Conservation (phyloP, 2,329 filamentous ascomycete genomes). For the Aspergillus uvarum region DNA sequence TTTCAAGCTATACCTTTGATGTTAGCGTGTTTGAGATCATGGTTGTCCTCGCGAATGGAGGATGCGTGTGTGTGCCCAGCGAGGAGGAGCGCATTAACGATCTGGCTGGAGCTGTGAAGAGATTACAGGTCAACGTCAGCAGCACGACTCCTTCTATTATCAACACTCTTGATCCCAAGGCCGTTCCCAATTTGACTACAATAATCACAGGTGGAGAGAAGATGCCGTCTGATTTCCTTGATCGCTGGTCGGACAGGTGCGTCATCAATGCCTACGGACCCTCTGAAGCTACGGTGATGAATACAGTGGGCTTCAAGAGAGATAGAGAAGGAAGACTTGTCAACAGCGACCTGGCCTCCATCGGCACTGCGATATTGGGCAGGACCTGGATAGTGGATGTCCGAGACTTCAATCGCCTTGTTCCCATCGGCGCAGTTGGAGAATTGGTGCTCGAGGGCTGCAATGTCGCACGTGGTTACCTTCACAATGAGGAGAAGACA, state of each 20-base stretch:
- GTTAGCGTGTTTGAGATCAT: slow-evolving; percentile 56
- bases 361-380: slow-evolving; percentile 37
- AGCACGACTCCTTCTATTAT: slow-evolving; percentile 63
- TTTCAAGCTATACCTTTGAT: slow-evolving; percentile 59
- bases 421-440: slow-evolving; percentile 48
- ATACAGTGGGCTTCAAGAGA: slow-evolving; percentile 33
- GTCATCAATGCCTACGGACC: slow-evolving; percentile 49
- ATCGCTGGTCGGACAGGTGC: slow-evolving; percentile 45
- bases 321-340: slow-evolving; percentile 31
- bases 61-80: slow-evolving; percentile 60
- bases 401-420: slow-evolving; percentile 36
- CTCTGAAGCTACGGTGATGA: slow-evolving; percentile 42
- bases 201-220: slow-evolving; percentile 50
- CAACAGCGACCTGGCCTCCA: slow-evolving; percentile 31
- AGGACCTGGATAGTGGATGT: slow-evolving; percentile 43
- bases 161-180: slow-evolving; percentile 44
- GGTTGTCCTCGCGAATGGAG: slow-evolving; percentile 56
- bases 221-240: slow-evolving; percentile 42
- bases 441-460: slow-evolving; percentile 51
- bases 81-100: slow-evolving; percentile 52
- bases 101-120: slow-evolving; percentile 51
- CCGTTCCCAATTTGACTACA: slow-evolving; percentile 46
- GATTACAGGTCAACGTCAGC: slow-evolving; percentile 54
- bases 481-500: slow-evolving; percentile 39
- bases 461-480: slow-evolving; percentile 47